Percentiles rank a stretch among this genome's conserved stretches.
Evolutionary conservation across 1,284 basidiomycete genomes (phyloP).

Genomic region (Austroboletus niveus): DNA sequence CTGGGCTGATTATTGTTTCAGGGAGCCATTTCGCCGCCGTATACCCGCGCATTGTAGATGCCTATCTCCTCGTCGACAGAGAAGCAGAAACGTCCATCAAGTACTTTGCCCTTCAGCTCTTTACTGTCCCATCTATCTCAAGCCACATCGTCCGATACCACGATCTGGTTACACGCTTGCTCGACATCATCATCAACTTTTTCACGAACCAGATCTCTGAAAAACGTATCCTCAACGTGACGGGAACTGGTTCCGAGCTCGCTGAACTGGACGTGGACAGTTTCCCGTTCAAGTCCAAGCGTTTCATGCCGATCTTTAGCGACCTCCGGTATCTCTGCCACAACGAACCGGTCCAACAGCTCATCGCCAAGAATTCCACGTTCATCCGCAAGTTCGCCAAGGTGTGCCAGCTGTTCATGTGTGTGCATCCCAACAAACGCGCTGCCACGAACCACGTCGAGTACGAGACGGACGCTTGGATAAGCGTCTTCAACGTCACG

Average conservation of each 20-base stretch:
- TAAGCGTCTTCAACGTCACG: conserved; percentile 90
- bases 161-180: conserved; percentile 71
- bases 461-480: conserved; percentile 93
- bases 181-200: conserved; percentile 82
- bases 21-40: conserved; percentile 82
- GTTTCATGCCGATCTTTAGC: conserved; percentile 88
- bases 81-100: conserved; percentile 93
- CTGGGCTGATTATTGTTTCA: conserved; percentile 30
- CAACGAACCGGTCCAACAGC: conserved; percentile 72
- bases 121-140: conserved; percentile 85
- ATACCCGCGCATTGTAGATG: conserved; percentile 86
- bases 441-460: conserved; percentile 83
- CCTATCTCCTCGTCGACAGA: conserved; percentile 87
- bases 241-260: conserved; percentile 23
- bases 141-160: conserved; percentile 76
- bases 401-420: conserved; percentile 86
- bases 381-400: conserved; percentile 51
- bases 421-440: conserved; percentile 86
- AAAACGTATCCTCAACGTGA: conserved; percentile 58
- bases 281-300: conserved; percentile 87
- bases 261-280: conserved; percentile 72
- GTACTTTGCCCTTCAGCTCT: conserved; percentile 87
- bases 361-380: conserved; percentile 65
- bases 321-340: conserved; percentile 79
- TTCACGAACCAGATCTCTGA: conserved; percentile 83